Evolutionary conservation across 2,329 filamentous ascomycete genomes (phyloP), one percentile per base, ranked within the genome.

Genomic region (Colletotrichum phormii): DNA sequence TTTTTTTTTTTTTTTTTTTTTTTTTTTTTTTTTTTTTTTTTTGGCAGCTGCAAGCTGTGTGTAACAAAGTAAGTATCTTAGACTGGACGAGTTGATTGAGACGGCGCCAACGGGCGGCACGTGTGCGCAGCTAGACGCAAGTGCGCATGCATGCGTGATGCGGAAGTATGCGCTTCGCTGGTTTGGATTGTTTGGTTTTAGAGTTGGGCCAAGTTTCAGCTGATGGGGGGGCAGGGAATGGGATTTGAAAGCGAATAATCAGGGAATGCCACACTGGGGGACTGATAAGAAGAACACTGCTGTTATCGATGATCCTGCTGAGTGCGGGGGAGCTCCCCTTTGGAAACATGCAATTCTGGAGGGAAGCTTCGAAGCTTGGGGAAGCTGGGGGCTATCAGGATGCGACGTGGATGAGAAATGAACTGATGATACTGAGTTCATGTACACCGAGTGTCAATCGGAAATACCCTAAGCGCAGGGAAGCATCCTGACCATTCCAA

Each of bases 121-220:
- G 60, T 63, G 62, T 55, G 24, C 13, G 18, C 8, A n/a, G 7
- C 22, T 29, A 42, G 42, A 33, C 24, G 49, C 22, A 31, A 24
- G 33, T 46, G 51, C 53, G 12, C 15, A 33, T 65, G 63, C 64
- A 46, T 24, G 53, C 49, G 35, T 59, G 54, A 31, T 51, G 61
- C 5, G 51, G 5, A 60, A 42, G 33, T 9, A 31, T 8, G 24
- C 37, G 51, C 13, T 54, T 49, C 24, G 12, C 31, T 35, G 33
- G 37, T 53, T 5, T 29, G 18, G 31, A 37, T 18, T 18, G 55
- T 18, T 18, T 24, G 24, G 24, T 64, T 22, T 68, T 64, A 64
- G 59, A 69, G 61, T 69, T 65, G 67, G 29, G 53, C 15, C 49
- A 58, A 35, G 61, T 58, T 69, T 65, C 61, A 69, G 61, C 26